These are phyloP conservation scores for Dorcoceras hygrometricum DNA, from an alignment of 257 asterid genomes.

Conservation along the genomic window DNA sequence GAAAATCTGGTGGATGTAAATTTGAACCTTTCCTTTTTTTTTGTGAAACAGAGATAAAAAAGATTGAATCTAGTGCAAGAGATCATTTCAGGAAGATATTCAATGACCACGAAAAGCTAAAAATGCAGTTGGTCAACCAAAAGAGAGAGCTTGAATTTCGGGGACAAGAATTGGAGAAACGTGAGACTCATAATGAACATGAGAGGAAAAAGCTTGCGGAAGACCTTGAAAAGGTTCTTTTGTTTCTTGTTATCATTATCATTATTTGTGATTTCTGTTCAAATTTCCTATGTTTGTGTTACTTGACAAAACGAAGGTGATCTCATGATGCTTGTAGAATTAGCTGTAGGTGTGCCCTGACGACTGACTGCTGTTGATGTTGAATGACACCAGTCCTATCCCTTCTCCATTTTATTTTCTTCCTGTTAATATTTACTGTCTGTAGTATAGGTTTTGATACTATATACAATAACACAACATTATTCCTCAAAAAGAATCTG, in stretches of 20 bases:
- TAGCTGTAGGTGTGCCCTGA: constrained; percentile 21
- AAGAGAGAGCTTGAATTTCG: constrained; percentile 69
- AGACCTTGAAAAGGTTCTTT: constrained; percentile 75
- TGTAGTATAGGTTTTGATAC: neutral
- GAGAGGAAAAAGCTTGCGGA: constrained; percentile 67
- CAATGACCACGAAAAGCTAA: constrained; percentile 73
- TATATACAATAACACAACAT: neutral
- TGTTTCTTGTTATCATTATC: constrained; percentile 11
- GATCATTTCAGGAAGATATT: constrained; percentile 78
- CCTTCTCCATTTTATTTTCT: neutral
- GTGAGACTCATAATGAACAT: constrained; percentile 72
- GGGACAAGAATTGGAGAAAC: constrained; percentile 64
- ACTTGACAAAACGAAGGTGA: constrained; percentile 14
- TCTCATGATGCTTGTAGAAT: constrained; percentile 10
- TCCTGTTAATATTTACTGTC: neutral
- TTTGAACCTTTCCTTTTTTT: constrained; percentile 28
- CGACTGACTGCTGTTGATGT: constrained; percentile 12
- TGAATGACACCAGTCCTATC: neutral
- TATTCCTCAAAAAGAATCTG: neutral
- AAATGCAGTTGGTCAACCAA: constrained; percentile 60
- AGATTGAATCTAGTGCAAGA: constrained; percentile 69
- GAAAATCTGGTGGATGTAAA: constrained; percentile 12
- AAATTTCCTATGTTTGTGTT: constrained; percentile 5
- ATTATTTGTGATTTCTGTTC: constrained; percentile 10
- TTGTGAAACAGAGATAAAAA: constrained; percentile 53